phyloP scores from a whole-genome alignment of 495 filamentous ascomycete species.

The Daldinia loculata region DNA sequence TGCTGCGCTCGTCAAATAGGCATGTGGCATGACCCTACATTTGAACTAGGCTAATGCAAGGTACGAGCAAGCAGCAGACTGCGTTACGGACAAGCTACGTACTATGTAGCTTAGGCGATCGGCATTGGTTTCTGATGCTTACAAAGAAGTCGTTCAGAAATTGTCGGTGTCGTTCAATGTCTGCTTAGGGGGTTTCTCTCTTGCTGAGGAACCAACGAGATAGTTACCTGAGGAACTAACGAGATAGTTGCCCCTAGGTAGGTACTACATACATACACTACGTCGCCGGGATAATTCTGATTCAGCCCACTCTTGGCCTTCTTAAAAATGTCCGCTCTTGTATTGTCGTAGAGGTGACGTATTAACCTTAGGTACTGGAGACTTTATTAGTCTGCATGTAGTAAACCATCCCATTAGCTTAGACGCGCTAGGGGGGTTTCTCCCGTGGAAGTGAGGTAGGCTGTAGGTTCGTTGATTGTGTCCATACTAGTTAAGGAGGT shows the following conservation, averaged over 20 bases:
- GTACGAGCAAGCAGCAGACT: slow-evolving; percentile 29
- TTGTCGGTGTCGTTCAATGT: not conserved
- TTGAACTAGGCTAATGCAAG: slow-evolving; percentile 35
- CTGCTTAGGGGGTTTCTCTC: slow-evolving; percentile 2
- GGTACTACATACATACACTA: no score
- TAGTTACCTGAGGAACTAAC: not conserved
- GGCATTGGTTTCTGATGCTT: slow-evolving; percentile 19
- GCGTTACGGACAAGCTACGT: slow-evolving; percentile 7
- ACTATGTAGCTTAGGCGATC: slow-evolving; percentile 20
- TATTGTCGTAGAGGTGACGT: not conserved
- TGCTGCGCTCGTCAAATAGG: slow-evolving; percentile 24
- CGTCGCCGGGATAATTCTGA: not conserved
- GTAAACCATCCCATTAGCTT: not conserved
- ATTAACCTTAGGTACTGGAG: not conserved
- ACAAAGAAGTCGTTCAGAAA: slow-evolving; percentile 14
- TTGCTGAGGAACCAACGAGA: not conserved
- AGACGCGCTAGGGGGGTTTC: not conserved
- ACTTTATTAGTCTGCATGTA: not conserved
- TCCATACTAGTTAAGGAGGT: not conserved
- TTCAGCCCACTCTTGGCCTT: not conserved
- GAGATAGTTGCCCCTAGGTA: not conserved
- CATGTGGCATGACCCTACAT: slow-evolving; percentile 26
- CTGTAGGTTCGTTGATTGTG: not conserved
- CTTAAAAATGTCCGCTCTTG: not conserved
- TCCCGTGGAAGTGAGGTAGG: not conserved